These are phyloP conservation scores for Colletotrichum kahawae DNA, from an alignment of 2,329 filamentous ascomycete species.

Conservation along the genomic window DNA sequence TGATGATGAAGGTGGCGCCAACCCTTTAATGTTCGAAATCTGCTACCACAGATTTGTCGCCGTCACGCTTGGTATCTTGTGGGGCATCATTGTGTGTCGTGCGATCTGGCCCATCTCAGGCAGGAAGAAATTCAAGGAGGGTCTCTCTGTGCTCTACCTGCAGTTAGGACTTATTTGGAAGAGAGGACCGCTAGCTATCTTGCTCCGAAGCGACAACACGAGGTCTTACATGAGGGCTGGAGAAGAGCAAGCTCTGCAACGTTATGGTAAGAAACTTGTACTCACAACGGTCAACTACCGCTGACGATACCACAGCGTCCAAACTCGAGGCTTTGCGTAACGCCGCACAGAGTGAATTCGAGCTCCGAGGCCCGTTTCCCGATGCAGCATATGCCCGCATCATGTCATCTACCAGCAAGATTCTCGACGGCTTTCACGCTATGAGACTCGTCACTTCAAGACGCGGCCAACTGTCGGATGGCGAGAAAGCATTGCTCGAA, in stretches of 20 bases:
- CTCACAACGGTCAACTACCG: too few relatives aligned
- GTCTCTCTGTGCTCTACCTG: slow-evolving; percentile 88
- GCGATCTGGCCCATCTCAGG: slow-evolving; percentile 95
- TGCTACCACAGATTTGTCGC: slow-evolving; percentile 85
- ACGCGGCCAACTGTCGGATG: slow-evolving; percentile 74
- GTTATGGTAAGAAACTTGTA: slow-evolving; percentile 57
- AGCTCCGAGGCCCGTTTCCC: slow-evolving; percentile 87
- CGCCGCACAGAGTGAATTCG: slow-evolving; percentile 83
- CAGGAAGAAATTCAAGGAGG: slow-evolving; percentile 85
- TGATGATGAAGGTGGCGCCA: slow-evolving; percentile 84
- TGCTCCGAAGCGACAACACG: slow-evolving; percentile 64
- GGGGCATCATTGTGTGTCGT: slow-evolving; percentile 90
- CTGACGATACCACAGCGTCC: slow-evolving; percentile 45
- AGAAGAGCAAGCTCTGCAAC: slow-evolving; percentile 86
- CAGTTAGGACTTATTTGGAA: slow-evolving; percentile 98
- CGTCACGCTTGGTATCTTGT: slow-evolving; percentile 85
- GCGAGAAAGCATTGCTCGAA: slow-evolving; percentile 80
- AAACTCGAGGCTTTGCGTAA: slow-evolving; percentile 76
- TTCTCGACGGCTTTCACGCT: slow-evolving; percentile 92
- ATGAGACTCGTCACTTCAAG: slow-evolving; percentile 94
- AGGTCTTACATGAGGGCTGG: slow-evolving; percentile 83
- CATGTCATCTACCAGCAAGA: slow-evolving; percentile 78
- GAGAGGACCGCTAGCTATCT: slow-evolving; percentile 80
- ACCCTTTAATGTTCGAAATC: slow-evolving; percentile 87
- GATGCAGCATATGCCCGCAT: slow-evolving; percentile 74